These are phyloP conservation scores for Camellia japonica DNA, from an alignment of 148 eudicot genomes.

Conservation along the genomic window DNA sequence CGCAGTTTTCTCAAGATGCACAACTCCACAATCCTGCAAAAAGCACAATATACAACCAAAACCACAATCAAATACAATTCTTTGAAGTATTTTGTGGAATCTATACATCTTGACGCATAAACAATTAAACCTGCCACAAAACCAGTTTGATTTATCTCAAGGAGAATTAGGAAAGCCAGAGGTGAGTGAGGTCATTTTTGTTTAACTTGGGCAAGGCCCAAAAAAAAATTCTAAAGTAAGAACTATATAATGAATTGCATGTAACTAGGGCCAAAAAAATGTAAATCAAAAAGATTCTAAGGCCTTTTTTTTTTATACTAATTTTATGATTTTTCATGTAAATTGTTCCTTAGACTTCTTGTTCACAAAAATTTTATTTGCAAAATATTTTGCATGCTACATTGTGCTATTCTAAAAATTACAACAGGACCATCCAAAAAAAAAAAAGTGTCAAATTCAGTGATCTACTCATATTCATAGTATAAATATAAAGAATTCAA, in stretches of 20 bases:
- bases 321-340: background rate
- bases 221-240: background rate
- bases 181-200: background rate
- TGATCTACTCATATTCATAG: background rate
- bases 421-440: background rate
- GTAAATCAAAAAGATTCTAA: background rate
- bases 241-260: background rate
- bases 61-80: background rate
- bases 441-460: background rate
- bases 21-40: slow-evolving; percentile 57
- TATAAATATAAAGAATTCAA: background rate
- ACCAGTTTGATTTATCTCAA: background rate
- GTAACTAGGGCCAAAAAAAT: background rate
- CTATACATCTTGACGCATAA: background rate
- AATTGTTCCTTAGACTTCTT: background rate
- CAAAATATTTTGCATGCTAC: background rate
- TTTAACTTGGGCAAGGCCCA: background rate
- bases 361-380: background rate
- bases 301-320: background rate
- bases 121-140: background rate
- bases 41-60: background rate
- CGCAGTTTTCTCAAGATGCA: slow-evolving; percentile 78
- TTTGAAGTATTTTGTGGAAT: no score
- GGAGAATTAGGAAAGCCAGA: background rate
- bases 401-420: background rate